Conservation (phyloP, 2,329 filamentous ascomycete genomes). For the Dothistroma septosporum region DNA sequence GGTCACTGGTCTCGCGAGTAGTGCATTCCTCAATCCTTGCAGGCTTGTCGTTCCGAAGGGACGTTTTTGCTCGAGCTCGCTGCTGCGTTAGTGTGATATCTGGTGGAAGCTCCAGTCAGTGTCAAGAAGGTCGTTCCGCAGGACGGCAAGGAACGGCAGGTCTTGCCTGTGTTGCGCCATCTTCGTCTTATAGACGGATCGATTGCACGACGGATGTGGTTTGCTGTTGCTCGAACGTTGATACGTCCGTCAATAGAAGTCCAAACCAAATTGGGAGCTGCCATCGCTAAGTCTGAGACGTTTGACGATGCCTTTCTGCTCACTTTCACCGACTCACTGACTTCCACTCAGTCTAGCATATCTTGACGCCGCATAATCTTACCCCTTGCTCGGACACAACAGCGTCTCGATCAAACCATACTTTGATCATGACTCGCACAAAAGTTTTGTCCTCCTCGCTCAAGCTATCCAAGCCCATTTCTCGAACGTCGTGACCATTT, state of each 20-base stretch:
- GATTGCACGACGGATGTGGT: background rate
- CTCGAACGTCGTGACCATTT: constrained; percentile 60
- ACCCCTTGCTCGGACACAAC: constrained; percentile 72
- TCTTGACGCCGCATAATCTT: constrained; percentile 52
- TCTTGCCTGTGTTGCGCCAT: background rate
- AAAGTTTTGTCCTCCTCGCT: constrained; percentile 67
- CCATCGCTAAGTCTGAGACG: background rate
- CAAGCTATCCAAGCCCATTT: constrained; percentile 76
- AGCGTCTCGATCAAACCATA: constrained; percentile 64
- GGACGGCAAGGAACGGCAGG: background rate
- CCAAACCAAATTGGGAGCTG: background rate
- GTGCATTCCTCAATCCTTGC: background rate
- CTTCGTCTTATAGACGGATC: background rate
- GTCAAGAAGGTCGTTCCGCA: background rate
- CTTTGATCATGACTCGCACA: constrained; percentile 56
- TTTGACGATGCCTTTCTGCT: background rate
- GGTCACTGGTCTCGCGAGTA: background rate
- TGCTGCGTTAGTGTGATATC: background rate
- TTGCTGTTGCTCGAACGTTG: background rate
- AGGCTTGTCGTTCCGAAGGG: background rate
- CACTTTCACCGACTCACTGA: background rate
- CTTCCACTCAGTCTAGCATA: constrained; percentile 23
- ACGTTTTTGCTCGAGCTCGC: background rate
- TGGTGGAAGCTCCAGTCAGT: background rate
- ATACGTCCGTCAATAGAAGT: background rate